Evolutionary conservation across 2,329 filamentous ascomycete genomes (phyloP).

Genomic region (Penicillium palitans): DNA sequence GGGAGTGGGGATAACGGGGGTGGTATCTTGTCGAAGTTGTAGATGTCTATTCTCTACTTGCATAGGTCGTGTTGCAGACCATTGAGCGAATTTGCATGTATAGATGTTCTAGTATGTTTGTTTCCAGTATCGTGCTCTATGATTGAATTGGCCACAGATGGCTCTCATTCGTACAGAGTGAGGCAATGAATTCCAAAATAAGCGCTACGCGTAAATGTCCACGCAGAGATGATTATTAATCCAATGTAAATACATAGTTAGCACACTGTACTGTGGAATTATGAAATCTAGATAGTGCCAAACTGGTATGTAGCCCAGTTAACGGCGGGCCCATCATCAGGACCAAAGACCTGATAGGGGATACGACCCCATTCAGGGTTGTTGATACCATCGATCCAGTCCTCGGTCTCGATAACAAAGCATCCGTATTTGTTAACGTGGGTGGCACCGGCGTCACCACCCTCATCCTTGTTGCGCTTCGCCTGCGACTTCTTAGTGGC

Average conservation of each 20-base stretch:
- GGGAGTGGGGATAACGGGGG: slow-evolving; percentile 18
- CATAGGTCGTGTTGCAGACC: too few relatives aligned
- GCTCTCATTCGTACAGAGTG: not conserved
- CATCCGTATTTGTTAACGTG: slow-evolving; percentile 70
- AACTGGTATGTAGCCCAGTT: slow-evolving; percentile 50
- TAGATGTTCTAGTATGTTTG: not conserved
- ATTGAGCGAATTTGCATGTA: not conserved
- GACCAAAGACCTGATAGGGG: slow-evolving; percentile 43
- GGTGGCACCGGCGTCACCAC: slow-evolving; percentile 49
- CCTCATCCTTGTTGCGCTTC: slow-evolving; percentile 55
- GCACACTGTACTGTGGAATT: not conserved
- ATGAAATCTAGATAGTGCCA: slow-evolving; percentile 36
- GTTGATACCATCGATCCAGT: slow-evolving; percentile 93
- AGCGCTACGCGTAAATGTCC: not conserved
- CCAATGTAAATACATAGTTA: not conserved
- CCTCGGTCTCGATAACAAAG: slow-evolving; percentile 86
- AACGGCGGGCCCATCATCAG: slow-evolving; percentile 41
- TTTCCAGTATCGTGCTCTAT: not conserved
- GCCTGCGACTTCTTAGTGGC: slow-evolving; percentile 45
- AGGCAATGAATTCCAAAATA: not conserved
- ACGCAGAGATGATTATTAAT: not conserved
- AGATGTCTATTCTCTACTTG: not conserved
- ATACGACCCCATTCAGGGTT: slow-evolving; percentile 79
- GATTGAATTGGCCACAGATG: not conserved
- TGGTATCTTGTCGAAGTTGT: slow-evolving; percentile 22